These are phyloP conservation scores for Phytophthora hibernalis DNA, from an alignment of 352 stramenopile genomes.

Conservation along the genomic window DNA sequence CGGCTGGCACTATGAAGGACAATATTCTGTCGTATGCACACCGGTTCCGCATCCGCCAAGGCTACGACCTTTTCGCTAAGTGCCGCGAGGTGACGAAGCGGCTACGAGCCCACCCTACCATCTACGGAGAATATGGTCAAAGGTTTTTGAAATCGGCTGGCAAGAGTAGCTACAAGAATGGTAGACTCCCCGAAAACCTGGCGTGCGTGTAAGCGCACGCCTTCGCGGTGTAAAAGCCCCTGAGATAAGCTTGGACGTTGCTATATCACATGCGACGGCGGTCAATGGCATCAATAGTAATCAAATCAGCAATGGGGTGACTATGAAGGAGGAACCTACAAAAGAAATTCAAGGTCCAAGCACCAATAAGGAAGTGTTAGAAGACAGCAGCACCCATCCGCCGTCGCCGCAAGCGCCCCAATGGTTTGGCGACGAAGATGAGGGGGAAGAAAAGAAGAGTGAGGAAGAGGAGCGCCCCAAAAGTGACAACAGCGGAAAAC, in stretches of 20 bases:
- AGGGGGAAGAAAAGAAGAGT: constrained; percentile 31
- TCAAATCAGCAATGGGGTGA: constrained; percentile 13
- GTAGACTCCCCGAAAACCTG: constrained; percentile 18
- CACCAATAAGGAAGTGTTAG: background rate
- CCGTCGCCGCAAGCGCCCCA: constrained; percentile 31
- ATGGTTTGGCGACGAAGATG: constrained; percentile 46
- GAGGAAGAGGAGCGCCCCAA: constrained; percentile 15
- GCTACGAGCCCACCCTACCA: constrained; percentile 51
- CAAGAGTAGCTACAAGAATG: constrained; percentile 24
- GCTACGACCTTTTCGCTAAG: constrained; percentile 91
- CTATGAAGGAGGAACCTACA: constrained; percentile 33
- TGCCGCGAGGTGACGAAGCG: constrained; percentile 81
- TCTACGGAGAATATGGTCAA: constrained; percentile 53
- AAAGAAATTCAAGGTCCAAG: constrained; percentile 7
- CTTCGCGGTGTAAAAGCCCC: constrained; percentile 59
- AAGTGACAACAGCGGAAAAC: constrained; percentile 4
- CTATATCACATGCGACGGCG: constrained; percentile 15
- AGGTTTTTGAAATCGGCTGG: constrained; percentile 20
- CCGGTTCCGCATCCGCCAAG: constrained; percentile 86
- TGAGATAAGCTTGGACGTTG: constrained; percentile 39
- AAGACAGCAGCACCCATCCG: constrained; percentile 2
- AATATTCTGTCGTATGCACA: constrained; percentile 90
- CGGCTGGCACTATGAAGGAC: constrained; percentile 89
- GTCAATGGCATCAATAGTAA: constrained; percentile 13
- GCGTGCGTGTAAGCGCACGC: constrained; percentile 42